Evolutionary conservation across 73 alveolate genomes (phyloP), one percentile per base, ranked within the genome.

Genomic region (Paramecium pentaurelia): DNA sequence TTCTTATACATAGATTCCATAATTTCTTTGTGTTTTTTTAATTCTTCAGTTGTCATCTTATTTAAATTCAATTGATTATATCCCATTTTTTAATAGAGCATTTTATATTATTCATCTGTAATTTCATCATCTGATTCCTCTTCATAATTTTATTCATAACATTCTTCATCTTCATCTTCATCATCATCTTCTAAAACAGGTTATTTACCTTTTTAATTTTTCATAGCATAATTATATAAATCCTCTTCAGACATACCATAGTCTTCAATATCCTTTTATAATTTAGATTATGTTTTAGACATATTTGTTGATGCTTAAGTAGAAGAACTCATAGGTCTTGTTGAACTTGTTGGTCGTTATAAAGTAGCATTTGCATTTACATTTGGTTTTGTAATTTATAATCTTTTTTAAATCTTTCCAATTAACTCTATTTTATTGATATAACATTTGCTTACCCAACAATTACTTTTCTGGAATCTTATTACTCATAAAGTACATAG

Each of bases 1-100:
- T 96, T 95, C 10, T 92, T 93, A 93, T 95, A 98, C 60, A 93
- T 94, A 40, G 94, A 95, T 86, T 98, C 99, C 99, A 98, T 97
- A 16, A 93, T 86, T 58, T 93, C 44, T 92, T 96, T 96, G 42
- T 95, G 96, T 49, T 71, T 86, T 45, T 88, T 77, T 12, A 95
- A 54, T 59, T 93, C 96, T 44, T 93, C 95, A 75, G 92, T 85
- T 7, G 93, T 60, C 32, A 96, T 86, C 83, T 96, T 96, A 64
- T 96, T 96, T 59, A 96, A 88, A 71, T 96, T 93, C 71, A 51
- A 42, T 20, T 91, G 84, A 44, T 95, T 51, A 73, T 93, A 93
- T 27, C 93, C 95, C 80, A 86, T 92, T 32, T 49, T 37, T 14
- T 90, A 59, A 86, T 91, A 92, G 3, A 60, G 16, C 71, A 90